Evolutionary conservation across 169 alveolate species (phyloP).

Genomic region (Eimeria necatrix): DNA sequence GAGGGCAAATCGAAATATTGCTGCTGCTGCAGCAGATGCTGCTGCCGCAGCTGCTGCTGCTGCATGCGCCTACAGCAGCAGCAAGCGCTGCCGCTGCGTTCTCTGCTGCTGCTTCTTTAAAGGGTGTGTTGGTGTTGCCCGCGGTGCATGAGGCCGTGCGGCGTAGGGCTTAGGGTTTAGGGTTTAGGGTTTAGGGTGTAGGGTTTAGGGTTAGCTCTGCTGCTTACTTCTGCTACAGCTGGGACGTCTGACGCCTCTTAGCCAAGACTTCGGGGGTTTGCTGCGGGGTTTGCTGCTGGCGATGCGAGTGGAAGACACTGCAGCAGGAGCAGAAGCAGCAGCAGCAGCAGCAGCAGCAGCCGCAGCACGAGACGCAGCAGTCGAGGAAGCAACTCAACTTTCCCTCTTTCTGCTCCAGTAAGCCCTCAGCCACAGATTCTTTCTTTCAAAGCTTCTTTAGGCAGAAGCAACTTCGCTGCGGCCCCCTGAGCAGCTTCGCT

Average conservation of each 20-base stretch:
- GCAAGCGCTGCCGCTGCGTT: too few relatives aligned
- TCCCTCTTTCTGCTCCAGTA: constrained; percentile 42
- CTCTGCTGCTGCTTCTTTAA: background rate
- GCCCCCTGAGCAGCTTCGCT: background rate
- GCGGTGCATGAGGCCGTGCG: too few relatives aligned
- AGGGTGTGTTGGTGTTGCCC: background rate
- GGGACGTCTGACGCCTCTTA: constrained; percentile 18
- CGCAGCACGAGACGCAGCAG: constrained; percentile 18
- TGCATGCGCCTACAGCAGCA: too few relatives aligned
- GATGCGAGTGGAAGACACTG: background rate
- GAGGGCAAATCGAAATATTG: too few relatives aligned
- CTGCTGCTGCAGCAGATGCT: background rate
- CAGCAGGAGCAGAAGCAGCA: constrained; percentile 13
- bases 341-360: background rate
- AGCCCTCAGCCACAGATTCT: background rate
- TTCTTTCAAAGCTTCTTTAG: background rate
- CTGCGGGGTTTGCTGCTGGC: constrained; percentile 50
- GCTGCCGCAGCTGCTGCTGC: background rate
- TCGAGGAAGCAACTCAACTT: constrained; percentile 45
- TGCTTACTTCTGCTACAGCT: constrained; percentile 11
- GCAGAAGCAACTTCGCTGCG: background rate
- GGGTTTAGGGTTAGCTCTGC: background rate
- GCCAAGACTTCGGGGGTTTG: constrained; percentile 15
- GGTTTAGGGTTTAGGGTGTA: background rate
- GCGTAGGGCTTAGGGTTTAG: background rate